Evolutionary conservation across 495 filamentous ascomycete genomes (phyloP), one percentile per base, ranked within the genome.

Genomic region (Penicillium cataractarum): DNA sequence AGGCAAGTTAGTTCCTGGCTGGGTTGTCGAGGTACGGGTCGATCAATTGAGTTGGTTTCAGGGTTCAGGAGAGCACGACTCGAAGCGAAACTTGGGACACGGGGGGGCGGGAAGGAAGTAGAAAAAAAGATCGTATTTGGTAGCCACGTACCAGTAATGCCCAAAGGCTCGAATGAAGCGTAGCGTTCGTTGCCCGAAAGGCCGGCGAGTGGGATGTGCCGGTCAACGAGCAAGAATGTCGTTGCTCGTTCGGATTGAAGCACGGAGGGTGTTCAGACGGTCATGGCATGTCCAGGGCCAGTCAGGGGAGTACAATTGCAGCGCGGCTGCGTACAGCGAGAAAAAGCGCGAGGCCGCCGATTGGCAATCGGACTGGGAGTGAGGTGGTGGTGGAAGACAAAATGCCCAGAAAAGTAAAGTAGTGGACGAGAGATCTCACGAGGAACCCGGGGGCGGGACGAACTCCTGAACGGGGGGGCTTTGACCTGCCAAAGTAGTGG

Each of bases 401-500:
- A 40, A 32, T 40, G 35, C 29, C 31, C 27, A 55, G 17, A 19
- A 6, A 40, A 1, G 5, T 6, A 13, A 27, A 39, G 0, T 32
- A 33, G 26, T 6, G 9, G 57, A 32, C 17, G 15, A 39, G 15
- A 48, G 55, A 58, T 31, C 26, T n/a, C n/a, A n/a, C 31, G 27
- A 55, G 42, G 55, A 62, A 58, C 24, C 59, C 56, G 66, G 62
- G 62, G 65, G 60, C 55, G 64, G 67, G 67, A 66, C 58, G 64
- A 70, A 67, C 67, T 70, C 67, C 67, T 70, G 67, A 70, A 63
- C 53, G 55, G 37, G 12, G 22, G 48, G 35, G 58, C 46, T 44
- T 60, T 50, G 44, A 32, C 29, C 42, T 35, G 48, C 46, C 49
- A 49, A 52, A 54, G 65, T 49, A 48, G 62, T 60, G 26, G 33